Evolutionary conservation across 805 yeast species (phyloP).

Genomic region (Yamadazyma sp.): DNA sequence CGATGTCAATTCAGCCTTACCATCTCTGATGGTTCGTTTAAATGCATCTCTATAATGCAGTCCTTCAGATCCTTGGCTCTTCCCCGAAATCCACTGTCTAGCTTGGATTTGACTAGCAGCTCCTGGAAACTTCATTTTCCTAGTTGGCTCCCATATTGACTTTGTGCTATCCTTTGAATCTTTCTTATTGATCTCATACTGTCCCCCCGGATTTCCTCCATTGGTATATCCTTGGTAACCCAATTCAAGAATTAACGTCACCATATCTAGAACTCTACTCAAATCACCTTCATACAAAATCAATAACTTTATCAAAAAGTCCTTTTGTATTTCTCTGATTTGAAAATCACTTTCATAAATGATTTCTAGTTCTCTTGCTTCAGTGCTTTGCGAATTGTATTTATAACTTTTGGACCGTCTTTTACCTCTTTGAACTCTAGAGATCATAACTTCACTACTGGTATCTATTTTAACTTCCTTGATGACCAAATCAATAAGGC

Average conservation of each 20-base stretch:
- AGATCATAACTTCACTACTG: no score
- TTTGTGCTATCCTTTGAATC: background rate
- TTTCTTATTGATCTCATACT: background rate
- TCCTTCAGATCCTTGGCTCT: no score
- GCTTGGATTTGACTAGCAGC: background rate
- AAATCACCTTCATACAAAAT: constrained; percentile 9
- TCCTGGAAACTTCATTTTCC: background rate
- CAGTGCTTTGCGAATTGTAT: background rate
- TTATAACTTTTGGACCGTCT: background rate
- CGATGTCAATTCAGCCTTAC: background rate
- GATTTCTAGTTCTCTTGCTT: constrained; percentile 4
- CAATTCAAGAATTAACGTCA: constrained; percentile 3
- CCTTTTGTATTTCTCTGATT: constrained; percentile 1
- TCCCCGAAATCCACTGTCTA: background rate
- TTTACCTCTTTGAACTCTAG: constrained; percentile 2
- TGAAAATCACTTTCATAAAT: constrained; percentile 1
- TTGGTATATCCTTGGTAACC: constrained; percentile 6
- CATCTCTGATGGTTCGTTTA: background rate
- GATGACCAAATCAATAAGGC: constrained; percentile 6
- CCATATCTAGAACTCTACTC: constrained; percentile 2
- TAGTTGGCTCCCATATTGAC: background rate
- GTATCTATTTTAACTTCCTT: constrained; percentile 2
- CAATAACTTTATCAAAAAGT: constrained; percentile 8
- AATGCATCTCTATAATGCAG: background rate
- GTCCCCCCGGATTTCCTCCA: background rate